Evolutionary conservation across 2,329 filamentous ascomycete species (phyloP), one percentile per base, ranked within the genome.

Genomic region (Trichoderma cornu-damae): DNA sequence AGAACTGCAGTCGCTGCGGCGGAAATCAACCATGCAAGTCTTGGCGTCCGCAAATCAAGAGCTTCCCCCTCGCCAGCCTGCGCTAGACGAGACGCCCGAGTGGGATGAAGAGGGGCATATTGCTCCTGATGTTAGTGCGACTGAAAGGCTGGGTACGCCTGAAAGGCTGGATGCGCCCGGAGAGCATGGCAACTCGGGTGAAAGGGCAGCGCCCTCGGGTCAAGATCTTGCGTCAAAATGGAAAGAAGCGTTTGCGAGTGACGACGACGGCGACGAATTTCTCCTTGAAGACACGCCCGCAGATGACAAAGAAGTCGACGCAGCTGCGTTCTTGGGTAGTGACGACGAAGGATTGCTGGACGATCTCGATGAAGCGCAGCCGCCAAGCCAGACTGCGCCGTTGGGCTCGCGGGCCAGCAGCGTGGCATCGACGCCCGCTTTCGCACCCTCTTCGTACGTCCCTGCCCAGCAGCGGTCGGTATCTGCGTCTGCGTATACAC

Each of bases 331-430:
- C 63, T 85, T 92, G 62, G 84, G 88, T 44, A 92, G 92, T 63
- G 92, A 96, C 68, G 89, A 89, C 62, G 88, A 92, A 66, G 91
- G 90, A 0, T 88, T 96, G 60, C 75, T 96, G 8, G 86, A 96
- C 6, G 91, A 92, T 58, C 78, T 80, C 3, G 77, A 76, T 9
- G 73, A 79, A 18, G 68, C 77, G 14, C 58, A 69, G 22, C 65
- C 70, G 34, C 56, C 47, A 5, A 55, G 60, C n/a, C 59, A 59
- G 30, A 30, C 61, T 2, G 57, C 56, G 4, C 53, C 63, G 7
- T 6, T 61, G n/a, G 43, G 37, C 38, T 51, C 61, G 7, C 57
- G 46, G 30, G 24, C 37, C 2, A 49, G 44, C n/a, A 37, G 28
- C 2, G 28, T 42, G 18, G 26, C 18, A 24, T 32, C 51, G 20